Base-by-base conservation (phyloP, 202 grass and related monocot genomes). In the Hordeum pubiflorum region DNA sequence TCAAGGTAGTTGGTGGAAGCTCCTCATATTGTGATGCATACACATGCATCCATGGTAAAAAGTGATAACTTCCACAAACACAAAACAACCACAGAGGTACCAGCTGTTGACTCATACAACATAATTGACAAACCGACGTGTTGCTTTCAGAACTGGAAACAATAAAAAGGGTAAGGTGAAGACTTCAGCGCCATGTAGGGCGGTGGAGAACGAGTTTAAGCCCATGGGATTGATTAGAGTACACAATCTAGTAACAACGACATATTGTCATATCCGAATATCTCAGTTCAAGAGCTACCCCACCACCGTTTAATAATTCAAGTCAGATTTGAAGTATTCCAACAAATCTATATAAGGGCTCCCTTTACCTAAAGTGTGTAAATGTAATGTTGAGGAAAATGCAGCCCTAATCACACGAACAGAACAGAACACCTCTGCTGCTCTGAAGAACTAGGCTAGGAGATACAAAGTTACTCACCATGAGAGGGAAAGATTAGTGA, bases 401-500 rank as follows among this genome's bases (percentile, higher is more conserved):
- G 75, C 15, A 48, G 3, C 1, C 29, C 12, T 36, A 1, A 4
- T 26, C 58, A 24, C 0, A 65, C 2, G 24, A 85, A 57, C 13
- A 1, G 8, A 20, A 70, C 15, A 58, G 3, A 54, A 63, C 6
- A 62, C 27, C 3, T 52, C 3, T 52, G 7, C 34, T 26, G 33
- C 32, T 26, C 26, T 29, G 37, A 63, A 64, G n/a, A 77, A 36
- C 3, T 59, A 69, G 2, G 76, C 20, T 32, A 13, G 39, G 58
- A 3, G 60, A 27, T 33, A 52, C 4, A 75, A 52, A 46, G 15
- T 46, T 77, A 56, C 81, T 78, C 79, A 98, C 95, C 95, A 86
- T 70, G 86, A 88, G 39, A 98, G 87, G 32, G 90, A 91, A 63
- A 98, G 84, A 78, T 75, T 95, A 12, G 88, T 91, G 59, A 91